Conservation (phyloP, 768 basidiomycete genomes). For the Cystoderma amianthinum region DNA sequence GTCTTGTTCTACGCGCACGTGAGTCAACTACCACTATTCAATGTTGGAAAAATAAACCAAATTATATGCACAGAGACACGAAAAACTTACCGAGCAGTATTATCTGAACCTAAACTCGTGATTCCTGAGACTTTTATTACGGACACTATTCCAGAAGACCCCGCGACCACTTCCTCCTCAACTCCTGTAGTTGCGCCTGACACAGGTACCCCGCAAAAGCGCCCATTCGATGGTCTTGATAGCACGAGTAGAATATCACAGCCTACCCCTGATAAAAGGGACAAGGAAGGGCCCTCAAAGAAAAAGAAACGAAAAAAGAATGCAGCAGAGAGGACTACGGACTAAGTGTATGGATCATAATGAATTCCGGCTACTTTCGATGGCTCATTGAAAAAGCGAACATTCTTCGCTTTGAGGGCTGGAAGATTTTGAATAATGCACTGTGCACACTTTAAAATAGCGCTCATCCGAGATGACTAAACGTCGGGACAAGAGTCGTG, state of each 20-base stretch:
- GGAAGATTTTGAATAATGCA: too few species aligned
- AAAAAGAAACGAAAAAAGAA: background rate
- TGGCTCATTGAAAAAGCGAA: too few species aligned
- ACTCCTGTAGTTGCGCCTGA: background rate
- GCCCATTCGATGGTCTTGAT: background rate
- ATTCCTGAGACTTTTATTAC: conserved; percentile 28
- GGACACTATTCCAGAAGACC: background rate
- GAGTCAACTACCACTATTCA: conserved; percentile 17
- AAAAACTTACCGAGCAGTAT: conserved; percentile 70
- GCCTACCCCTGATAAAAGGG: background rate
- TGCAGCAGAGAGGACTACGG: background rate
- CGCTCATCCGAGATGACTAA: too few species aligned
- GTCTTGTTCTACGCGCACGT: conserved; percentile 70
- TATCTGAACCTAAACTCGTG: conserved; percentile 69
- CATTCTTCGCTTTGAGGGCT: too few species aligned
- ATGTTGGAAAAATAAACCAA: background rate
- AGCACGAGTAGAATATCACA: too few species aligned
- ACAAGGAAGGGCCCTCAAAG: background rate
- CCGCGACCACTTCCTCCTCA: background rate
- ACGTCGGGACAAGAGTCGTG: too few species aligned
- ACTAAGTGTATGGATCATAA: background rate
- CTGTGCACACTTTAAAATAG: too few species aligned
- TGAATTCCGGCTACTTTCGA: too few species aligned
- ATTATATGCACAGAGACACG: conserved; percentile 53
- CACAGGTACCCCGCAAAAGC: background rate